Evolutionary conservation across 352 stramenopile species (phyloP).

Genomic region (Ophiocytium majus): DNA sequence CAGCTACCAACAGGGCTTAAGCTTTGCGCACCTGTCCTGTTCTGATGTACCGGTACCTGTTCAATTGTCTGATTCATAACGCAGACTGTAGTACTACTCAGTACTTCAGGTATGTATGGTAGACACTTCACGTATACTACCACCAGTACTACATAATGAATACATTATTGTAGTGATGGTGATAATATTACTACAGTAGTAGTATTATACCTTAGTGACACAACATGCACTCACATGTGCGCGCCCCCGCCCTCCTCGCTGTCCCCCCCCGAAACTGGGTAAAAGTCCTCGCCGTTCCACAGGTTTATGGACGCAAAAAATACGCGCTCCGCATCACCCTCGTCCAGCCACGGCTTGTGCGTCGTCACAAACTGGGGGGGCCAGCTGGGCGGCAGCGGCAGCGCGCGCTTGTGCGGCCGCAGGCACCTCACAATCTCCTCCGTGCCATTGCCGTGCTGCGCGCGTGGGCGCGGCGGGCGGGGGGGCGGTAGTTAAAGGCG

Average conservation of each 20-base stretch:
- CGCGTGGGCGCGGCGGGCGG: too few relatives aligned
- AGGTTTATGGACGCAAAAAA: conserved; percentile 79
- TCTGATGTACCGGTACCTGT: too few relatives aligned
- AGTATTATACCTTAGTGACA: too few relatives aligned
- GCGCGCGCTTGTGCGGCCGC: conserved; percentile 28
- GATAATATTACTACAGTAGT: too few relatives aligned
- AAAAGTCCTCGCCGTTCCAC: conserved; percentile 64
- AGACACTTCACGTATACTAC: too few relatives aligned
- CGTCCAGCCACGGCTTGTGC: conserved; percentile 94
- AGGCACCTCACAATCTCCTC: conserved; percentile 84
- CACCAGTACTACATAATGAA: too few relatives aligned
- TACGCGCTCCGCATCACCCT: conserved; percentile 84
- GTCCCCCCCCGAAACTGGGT: conserved; percentile 67
- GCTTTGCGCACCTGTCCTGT: too few relatives aligned
- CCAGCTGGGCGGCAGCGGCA: conserved; percentile 66
- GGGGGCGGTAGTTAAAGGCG: neutral
- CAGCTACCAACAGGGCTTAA: too few relatives aligned
- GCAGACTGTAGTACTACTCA: too few relatives aligned
- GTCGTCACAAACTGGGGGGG: conserved; percentile 61
- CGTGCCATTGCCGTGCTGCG: conserved; percentile 87
- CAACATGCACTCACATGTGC: neutral
- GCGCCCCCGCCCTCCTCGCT: conserved; percentile 35
- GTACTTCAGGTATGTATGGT: too few relatives aligned
- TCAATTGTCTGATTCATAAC: too few relatives aligned
- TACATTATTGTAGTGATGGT: too few relatives aligned